phyloP scores from a whole-genome alignment of 2,329 filamentous ascomycete species.

The Colletotrichum sp. region DNA sequence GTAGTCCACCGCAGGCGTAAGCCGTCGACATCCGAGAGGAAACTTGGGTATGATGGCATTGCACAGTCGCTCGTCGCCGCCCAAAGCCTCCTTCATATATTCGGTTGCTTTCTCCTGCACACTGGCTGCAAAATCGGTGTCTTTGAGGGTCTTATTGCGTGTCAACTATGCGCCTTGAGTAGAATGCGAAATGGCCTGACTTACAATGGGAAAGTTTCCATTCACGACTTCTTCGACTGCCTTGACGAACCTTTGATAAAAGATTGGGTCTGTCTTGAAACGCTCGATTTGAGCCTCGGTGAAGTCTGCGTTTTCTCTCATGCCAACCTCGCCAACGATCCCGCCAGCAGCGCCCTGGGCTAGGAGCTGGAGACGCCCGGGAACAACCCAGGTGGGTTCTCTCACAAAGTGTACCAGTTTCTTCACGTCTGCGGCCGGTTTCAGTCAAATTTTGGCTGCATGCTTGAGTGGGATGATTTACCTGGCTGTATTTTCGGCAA shows the following conservation, averaged over 20 bases:
- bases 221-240: conserved; percentile 50
- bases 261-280: conserved; percentile 49
- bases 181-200: conserved; percentile 39
- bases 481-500: conserved; percentile 25
- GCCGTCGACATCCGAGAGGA: conserved; percentile 20
- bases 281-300: conserved; percentile 44
- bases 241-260: conserved; percentile 51
- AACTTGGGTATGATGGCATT: conserved; percentile 26
- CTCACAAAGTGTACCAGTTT: conserved; percentile 28
- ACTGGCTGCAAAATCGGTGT: neutral
- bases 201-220: conserved; percentile 45
- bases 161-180: conserved; percentile 33
- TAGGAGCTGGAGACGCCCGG: neutral
- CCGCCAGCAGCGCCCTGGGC: conserved; percentile 24
- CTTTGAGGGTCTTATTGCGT: neutral
- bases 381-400: conserved; percentile 31
- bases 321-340: conserved; percentile 22
- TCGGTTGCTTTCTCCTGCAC: neutral
- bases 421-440: conserved; percentile 21
- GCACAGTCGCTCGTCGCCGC: conserved; percentile 22
- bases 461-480: neutral
- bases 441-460: neutral
- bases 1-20: conserved; percentile 23
- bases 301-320: conserved; percentile 23
- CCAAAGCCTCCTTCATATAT: conserved; percentile 25